phyloP scores from a whole-genome alignment of 2,329 filamentous ascomycete species.

The Fusarium stilboides region DNA sequence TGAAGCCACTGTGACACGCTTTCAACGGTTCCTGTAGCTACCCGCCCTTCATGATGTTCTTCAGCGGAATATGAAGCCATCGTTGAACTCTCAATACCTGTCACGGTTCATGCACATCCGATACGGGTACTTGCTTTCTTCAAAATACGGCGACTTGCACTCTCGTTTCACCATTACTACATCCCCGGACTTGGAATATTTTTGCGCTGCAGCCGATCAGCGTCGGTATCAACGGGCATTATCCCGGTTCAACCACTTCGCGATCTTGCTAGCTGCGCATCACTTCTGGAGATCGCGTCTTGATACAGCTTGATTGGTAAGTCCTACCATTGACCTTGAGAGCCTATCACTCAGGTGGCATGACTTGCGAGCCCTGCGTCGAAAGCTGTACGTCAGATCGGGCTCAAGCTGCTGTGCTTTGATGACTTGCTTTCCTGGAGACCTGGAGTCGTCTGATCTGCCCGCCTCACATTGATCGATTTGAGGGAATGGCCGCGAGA shows the following conservation, averaged over 20 bases:
- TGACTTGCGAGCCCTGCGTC: constrained; percentile 51
- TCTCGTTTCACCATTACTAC: constrained; percentile 33
- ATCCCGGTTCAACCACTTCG: constrained; percentile 25
- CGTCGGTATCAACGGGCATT: constrained; percentile 27
- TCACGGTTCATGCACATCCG: constrained; percentile 40
- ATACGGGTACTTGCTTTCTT: constrained; percentile 39
- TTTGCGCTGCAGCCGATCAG: constrained; percentile 34
- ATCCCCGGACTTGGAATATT: constrained; percentile 26
- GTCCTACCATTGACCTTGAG: constrained; percentile 14
- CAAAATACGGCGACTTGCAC: constrained; percentile 23
- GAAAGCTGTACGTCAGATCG: constrained; percentile 46
- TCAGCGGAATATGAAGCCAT: constrained; percentile 26
- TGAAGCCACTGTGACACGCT: constrained; percentile 42
- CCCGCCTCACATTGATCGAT: constrained; percentile 40
- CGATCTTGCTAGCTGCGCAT: constrained; percentile 32
- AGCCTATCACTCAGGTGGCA: constrained; percentile 38
- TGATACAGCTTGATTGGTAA: constrained; percentile 13
- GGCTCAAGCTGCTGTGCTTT: constrained; percentile 35
- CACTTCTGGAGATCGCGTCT: constrained; percentile 27
- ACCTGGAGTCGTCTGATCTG: constrained; percentile 24
- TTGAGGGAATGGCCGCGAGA: constrained; percentile 36
- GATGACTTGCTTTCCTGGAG: constrained; percentile 30
- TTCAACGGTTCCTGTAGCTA: constrained; percentile 45
- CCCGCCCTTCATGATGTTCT: constrained; percentile 24
- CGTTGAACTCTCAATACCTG: constrained; percentile 31